Percentiles rank a stretch among this genome's conserved stretches.
Evolutionary conservation across 2,329 filamentous ascomycete species (phyloP).

Genomic region (Pezicula radicicola): DNA sequence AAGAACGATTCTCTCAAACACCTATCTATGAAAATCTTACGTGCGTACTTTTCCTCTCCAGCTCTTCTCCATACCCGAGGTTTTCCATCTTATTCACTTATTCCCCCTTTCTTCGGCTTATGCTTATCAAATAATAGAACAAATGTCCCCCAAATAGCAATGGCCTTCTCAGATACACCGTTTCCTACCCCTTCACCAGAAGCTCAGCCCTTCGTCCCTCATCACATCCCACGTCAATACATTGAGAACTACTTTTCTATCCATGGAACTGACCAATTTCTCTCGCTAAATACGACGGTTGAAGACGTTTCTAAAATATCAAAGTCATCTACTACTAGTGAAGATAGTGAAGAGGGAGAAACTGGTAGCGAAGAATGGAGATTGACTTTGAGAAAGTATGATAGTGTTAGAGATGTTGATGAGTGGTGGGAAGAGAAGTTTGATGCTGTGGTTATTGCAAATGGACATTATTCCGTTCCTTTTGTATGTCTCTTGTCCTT

Average conservation of each 20-base stretch:
- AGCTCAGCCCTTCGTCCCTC: constrained; percentile 54
- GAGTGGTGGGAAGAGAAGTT: constrained; percentile 52
- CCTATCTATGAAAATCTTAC: constrained; percentile 50
- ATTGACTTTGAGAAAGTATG: constrained; percentile 44
- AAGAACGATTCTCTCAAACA: constrained; percentile 44
- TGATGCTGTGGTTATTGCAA: constrained; percentile 72
- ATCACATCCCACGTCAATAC: constrained; percentile 52
- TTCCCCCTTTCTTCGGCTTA: background rate
- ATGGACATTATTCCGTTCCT: constrained; percentile 70
- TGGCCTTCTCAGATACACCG: constrained; percentile 50
- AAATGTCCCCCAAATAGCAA: constrained; percentile 54
- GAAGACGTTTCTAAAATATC: constrained; percentile 41
- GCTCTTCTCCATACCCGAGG: background rate
- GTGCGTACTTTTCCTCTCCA: constrained; percentile 29
- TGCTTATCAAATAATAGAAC: constrained; percentile 33
- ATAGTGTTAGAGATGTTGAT: constrained; percentile 40
- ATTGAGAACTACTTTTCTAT: constrained; percentile 52
- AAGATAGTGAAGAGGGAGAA: constrained; percentile 13
- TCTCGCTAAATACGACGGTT: constrained; percentile 49
- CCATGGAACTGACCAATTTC: constrained; percentile 42
- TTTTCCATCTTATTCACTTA: no score
- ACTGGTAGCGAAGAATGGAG: no score
- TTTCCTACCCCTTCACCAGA: constrained; percentile 33
- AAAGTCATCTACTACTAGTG: background rate
- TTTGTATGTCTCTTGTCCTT: constrained; percentile 40